These are phyloP conservation scores for Penicillium parvum DNA, from an alignment of 495 filamentous ascomycete species.

Conservation along the genomic window DNA sequence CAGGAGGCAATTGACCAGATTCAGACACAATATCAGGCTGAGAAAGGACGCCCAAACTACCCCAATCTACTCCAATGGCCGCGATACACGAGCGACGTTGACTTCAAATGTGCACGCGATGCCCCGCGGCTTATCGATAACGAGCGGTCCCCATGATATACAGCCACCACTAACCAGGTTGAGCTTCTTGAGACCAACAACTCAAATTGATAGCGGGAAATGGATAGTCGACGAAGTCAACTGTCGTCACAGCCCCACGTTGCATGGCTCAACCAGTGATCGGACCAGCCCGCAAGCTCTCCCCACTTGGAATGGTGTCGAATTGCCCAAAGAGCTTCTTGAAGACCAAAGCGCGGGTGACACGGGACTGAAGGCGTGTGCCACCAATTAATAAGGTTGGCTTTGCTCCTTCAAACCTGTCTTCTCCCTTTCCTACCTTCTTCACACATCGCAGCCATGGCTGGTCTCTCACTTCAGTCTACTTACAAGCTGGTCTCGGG, in stretches of 20 bases:
- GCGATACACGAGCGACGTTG: no score
- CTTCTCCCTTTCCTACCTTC: neutral
- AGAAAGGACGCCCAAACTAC: no score
- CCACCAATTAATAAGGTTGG: neutral
- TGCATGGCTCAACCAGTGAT: conserved; percentile 11
- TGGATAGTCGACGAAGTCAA: neutral
- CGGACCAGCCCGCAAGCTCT: neutral
- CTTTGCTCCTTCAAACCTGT: neutral
- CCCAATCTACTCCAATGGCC: no score
- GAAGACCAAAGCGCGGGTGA: conserved; percentile 5
- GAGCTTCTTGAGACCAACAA: no score
- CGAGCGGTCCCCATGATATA: neutral
- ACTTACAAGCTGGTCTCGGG: conserved; percentile 69
- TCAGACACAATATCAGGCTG: no score
- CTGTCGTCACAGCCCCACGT: conserved; percentile 5
- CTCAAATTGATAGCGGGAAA: no score
- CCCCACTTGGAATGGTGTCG: conserved; percentile 17
- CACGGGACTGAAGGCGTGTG: conserved; percentile 15
- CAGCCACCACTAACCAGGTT: neutral
- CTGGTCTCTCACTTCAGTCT: conserved; percentile 56
- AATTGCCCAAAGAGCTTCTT: conserved; percentile 2
- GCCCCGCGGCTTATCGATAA: conserved; percentile 8
- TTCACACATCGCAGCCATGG: conserved; percentile 39
- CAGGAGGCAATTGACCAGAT: no score
- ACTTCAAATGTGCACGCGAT: no score